These are phyloP conservation scores for Saccharomycopsis sp. DNA, from an alignment of 805 yeast genomes.

Conservation along the genomic window DNA sequence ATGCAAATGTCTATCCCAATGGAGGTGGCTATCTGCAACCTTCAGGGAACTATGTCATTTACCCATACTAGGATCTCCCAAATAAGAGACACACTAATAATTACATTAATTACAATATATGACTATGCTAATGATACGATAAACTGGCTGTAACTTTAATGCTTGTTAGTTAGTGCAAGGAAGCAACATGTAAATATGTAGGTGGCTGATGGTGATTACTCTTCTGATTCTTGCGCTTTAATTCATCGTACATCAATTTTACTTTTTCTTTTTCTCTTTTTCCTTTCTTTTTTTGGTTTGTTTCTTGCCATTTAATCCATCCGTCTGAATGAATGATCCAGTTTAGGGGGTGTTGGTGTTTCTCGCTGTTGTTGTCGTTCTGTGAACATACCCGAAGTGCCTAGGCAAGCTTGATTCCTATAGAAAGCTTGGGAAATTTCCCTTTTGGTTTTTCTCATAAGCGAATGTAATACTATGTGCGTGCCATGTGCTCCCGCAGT, in stretches of 20 bases:
- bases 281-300: background rate
- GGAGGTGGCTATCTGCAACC: background rate
- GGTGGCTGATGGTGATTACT: background rate
- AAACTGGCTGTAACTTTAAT: background rate
- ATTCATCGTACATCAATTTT: background rate
- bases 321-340: background rate
- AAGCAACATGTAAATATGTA: background rate
- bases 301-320: background rate
- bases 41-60: background rate
- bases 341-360: background rate
- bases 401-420: no score
- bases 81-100: background rate
- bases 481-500: background rate
- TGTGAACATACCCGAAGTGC: no score
- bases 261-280: background rate
- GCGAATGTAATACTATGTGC: background rate
- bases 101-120: background rate
- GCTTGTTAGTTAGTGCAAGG: background rate
- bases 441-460: background rate
- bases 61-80: slow-evolving; percentile 3
- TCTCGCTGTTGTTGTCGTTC: background rate
- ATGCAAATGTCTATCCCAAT: background rate
- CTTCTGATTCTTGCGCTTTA: background rate
- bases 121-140: background rate
- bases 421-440: no score